Evolutionary conservation across 805 yeast genomes (phyloP).

Genomic region (Wickerhamiella occidentalis): DNA sequence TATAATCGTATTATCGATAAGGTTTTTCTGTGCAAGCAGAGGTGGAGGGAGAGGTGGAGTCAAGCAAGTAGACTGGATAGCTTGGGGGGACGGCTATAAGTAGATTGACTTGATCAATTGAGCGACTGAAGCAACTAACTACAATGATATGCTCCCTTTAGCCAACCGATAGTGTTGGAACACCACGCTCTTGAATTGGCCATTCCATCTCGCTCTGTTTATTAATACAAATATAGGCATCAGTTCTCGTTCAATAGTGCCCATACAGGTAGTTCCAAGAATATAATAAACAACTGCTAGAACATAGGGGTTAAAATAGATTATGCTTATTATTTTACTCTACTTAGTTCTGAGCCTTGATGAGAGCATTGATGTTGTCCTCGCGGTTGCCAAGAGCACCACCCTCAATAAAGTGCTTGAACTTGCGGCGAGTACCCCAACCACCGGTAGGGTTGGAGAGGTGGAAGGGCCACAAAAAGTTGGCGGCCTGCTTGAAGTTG

Average conservation of each 20-base stretch:
- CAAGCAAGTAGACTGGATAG: too few relatives aligned
- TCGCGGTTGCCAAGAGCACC: conserved; percentile 99
- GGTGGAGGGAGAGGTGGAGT: too few relatives aligned
- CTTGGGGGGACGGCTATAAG: too few relatives aligned
- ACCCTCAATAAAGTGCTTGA: conserved; percentile 95
- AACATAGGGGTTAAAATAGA: conserved; percentile 4
- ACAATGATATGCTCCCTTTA: too few relatives aligned
- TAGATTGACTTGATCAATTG: too few relatives aligned
- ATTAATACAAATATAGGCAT: too few relatives aligned
- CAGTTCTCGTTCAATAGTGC: too few relatives aligned
- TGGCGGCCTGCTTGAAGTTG: conserved; percentile 96
- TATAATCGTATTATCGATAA: not conserved
- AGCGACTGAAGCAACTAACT: too few relatives aligned
- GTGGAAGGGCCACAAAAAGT: conserved; percentile 97
- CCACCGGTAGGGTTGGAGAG: conserved; percentile 95
- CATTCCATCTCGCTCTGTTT: too few relatives aligned
- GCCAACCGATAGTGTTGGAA: too few relatives aligned
- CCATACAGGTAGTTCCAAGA: too few relatives aligned
- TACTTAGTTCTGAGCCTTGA: conserved; percentile 80
- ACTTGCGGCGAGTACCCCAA: conserved; percentile 94
- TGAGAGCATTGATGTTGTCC: conserved; percentile 86
- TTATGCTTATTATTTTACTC: conserved; percentile 9
- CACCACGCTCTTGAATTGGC: too few relatives aligned
- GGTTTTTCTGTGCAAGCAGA: not conserved
- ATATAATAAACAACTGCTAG: not conserved